Base-by-base conservation (phyloP, 73 alveolate species). In the Paramecium biaurelia region DNA sequence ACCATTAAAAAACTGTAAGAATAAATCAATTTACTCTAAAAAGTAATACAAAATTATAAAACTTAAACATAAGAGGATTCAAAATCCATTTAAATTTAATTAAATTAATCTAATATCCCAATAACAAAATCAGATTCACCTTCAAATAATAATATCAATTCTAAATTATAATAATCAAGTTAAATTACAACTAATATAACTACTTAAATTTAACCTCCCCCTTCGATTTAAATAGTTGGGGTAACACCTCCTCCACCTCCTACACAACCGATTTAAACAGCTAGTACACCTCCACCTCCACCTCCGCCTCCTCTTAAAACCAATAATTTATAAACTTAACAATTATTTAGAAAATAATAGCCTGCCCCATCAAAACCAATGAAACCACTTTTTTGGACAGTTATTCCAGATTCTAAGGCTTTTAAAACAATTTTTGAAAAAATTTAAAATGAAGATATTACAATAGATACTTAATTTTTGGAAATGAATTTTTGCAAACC, bases 181-280 rank as follows among this genome's bases (percentile, higher is more conserved):
- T 0, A 45, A 3, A 14, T 45, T 14, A 10, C n/a, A 45, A 2
- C 58, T 41, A 45, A 3, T 9, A 45, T 45, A 5, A 53, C 28
- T 14, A 11, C 85, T 70, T 2, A 28, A 70, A 70, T 70, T 20
- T 8, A 70, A 20, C 28, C 86, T 5, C 63, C 87, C 1, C 67
- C 87, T 6, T 37, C 96, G 1, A 12, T 3, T 14, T 47, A 47
- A 47, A 14, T 1, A 15, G 3, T 6, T 15, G 23, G 20, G 3
- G 3, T 26, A 11, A 2, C 23, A 9, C 67, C 57, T 47, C 59
- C 93, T 5, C 95, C 95, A 34, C 87, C 87, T 5, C 87, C 87
- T 15, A 67, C 87, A 2, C 67, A 67, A n/a, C 67, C 68, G 0
- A 15, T 23, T 28, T 41, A 32, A 74, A 74, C 15, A 21, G 1